Evolutionary conservation across 768 basidiomycete species (phyloP), one percentile per base, ranked within the genome.

Genomic region (Tulasnella sp.): DNA sequence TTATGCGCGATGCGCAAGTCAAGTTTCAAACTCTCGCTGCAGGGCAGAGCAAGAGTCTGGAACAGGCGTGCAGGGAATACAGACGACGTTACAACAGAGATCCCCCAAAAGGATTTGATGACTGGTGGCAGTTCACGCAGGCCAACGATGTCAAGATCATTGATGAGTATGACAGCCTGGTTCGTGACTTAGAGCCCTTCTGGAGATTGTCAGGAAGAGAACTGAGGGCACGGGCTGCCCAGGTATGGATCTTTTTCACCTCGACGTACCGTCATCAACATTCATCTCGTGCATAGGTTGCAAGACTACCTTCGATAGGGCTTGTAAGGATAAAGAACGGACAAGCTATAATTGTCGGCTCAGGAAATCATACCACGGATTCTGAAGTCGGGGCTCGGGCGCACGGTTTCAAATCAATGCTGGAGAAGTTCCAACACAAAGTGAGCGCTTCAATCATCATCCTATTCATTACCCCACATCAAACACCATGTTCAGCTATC

Each of bases 101-200:
- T 29, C 93, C 93, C 4, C 92, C 93, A 0, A 76, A 73, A 34
- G 92, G 91, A 1, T 99, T 96, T 56, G 91, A 89, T 61, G 67
- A 73, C 27, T 96, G 93, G 92, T 92, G 80, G 76, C 62, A 66
- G 39, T 64, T 57, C 5, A 60, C 47, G 24, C 12, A 48, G 29
- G 9, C 10, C 8, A 45, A 48, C 20, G 24, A 45, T 24, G n/a
- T 48, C 39, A 48, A 45, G 47, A 45, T 48, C n/a, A 16, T 48
- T 10, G 47, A 48, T 24, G 47, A 48, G 24, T 96, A 89, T 64
- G 84, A 88, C 53, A 72, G 74, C 4, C 71, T 93, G n/a, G 61
- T 75, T 28, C 70, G 73, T 46, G 92, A 98, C 62, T 66, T 99
- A 43, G 76, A 72, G 19, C 90, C 91, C 1, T 98, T 91, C 64